Conservation (phyloP, 768 basidiomycete genomes). For the Boletus vinaceobasis region DNA sequence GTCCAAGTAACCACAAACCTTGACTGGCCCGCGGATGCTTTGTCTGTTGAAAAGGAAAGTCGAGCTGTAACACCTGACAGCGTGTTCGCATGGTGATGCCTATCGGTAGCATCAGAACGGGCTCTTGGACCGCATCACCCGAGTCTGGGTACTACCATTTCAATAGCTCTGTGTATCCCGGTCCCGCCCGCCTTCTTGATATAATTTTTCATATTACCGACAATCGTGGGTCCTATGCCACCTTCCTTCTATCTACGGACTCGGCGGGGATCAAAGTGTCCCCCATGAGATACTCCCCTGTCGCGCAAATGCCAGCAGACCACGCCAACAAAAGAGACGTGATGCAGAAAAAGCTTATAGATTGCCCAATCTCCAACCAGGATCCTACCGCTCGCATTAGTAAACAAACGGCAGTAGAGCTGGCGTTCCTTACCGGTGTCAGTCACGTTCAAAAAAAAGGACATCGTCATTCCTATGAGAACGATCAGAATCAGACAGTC, state of each 20-base stretch:
- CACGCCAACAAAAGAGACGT: conserved; percentile 75
- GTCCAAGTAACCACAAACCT: background rate
- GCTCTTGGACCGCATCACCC: background rate
- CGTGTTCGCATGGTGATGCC: too few relatives aligned
- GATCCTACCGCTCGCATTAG: conserved; percentile 46
- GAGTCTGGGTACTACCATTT: too few relatives aligned
- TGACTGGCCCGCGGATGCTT: conserved; percentile 1
- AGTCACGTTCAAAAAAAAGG: conserved; percentile 80
- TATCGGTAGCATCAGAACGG: background rate
- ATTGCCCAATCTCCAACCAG: conserved; percentile 88
- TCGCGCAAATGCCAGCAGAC: conserved; percentile 71
- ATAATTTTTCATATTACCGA: conserved; percentile 11
- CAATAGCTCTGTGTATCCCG: conserved; percentile 1
- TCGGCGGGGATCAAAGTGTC: conserved; percentile 24
- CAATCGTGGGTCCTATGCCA: conserved; percentile 23
- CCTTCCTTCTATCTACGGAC: conserved; percentile 19
- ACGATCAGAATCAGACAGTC: conserved; percentile 1
- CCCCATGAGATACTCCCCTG: conserved; percentile 69
- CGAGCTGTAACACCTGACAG: background rate
- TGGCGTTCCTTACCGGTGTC: conserved; percentile 57
- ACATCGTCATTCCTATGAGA: conserved; percentile 67
- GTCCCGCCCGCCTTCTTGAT: background rate
- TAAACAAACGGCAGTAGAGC: background rate
- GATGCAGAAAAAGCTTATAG: conserved; percentile 85
- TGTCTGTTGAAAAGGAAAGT: background rate